phyloP scores from a whole-genome alignment of 2,329 filamentous ascomycete species.

The Trichophyton rubrum region DNA sequence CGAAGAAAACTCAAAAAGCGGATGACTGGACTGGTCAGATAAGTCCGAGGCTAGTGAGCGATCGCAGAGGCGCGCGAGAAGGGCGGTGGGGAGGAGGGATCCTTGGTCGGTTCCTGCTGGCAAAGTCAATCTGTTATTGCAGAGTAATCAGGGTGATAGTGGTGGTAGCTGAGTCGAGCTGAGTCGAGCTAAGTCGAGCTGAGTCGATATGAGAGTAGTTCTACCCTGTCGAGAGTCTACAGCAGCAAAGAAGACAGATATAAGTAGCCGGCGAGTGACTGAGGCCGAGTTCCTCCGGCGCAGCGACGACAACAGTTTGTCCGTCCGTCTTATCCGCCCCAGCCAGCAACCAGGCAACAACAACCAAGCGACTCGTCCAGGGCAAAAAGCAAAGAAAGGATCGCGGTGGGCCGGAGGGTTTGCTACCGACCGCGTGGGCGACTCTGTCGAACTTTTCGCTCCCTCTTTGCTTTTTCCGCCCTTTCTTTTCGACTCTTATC shows the following conservation, averaged over 20 bases:
- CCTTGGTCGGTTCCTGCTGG: not conserved
- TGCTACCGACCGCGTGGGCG: conserved; percentile 2
- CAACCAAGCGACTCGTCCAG: not conserved
- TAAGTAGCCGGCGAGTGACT: too few species aligned
- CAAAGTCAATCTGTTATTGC: not conserved
- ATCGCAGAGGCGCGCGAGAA: not conserved
- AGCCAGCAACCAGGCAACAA: not conserved
- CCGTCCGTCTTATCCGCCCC: not conserved
- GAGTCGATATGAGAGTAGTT: too few species aligned
- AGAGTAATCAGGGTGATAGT: not conserved
- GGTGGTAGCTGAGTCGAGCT: not conserved
- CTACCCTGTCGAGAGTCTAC: too few species aligned
- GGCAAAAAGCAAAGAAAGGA: not conserved
- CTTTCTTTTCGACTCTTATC: too few species aligned
- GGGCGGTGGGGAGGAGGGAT: not conserved
- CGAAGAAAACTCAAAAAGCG: not conserved
- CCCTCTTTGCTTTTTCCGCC: not conserved
- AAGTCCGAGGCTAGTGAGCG: not conserved
- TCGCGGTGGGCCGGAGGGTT: conserved; percentile 4
- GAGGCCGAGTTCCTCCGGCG: not conserved
- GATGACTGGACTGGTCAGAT: not conserved
- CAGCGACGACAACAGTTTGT: not conserved
- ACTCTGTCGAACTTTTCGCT: not conserved
- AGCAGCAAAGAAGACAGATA: too few species aligned
- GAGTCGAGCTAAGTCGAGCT: too few species aligned